phyloP scores from a whole-genome alignment of 768 basidiomycete genomes.

The Tephrocybe sp. region DNA sequence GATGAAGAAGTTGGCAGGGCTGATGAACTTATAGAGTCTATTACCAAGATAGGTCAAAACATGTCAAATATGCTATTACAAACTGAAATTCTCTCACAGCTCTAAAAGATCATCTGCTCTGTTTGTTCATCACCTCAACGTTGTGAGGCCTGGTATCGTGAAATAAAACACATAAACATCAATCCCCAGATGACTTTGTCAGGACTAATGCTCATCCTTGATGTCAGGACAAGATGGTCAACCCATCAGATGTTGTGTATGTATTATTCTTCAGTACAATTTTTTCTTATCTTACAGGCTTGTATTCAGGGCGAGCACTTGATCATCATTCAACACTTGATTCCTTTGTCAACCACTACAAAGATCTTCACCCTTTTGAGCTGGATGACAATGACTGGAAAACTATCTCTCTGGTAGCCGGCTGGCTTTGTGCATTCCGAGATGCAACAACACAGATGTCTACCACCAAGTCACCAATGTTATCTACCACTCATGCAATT shows the following conservation, averaged over 20 bases:
- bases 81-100: too few species aligned
- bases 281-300: too few species aligned
- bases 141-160: constrained; percentile 14
- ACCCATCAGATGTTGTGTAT: constrained; percentile 28
- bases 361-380: constrained; percentile 13
- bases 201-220: constrained; percentile 25
- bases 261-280: not conserved
- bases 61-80: not conserved
- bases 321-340: constrained; percentile 13
- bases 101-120: constrained; percentile 22
- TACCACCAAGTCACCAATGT: constrained; percentile 25
- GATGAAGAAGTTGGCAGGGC: not conserved
- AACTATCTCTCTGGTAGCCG: constrained; percentile 11
- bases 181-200: not conserved
- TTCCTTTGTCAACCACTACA: constrained; percentile 14
- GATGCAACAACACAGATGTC: constrained; percentile 31
- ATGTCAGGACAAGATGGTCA: constrained; percentile 26
- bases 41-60: not conserved
- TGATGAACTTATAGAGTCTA: not conserved
- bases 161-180: constrained; percentile 9
- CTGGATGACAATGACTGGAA: constrained; percentile 21
- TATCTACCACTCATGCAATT: constrained; percentile 29
- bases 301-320: constrained; percentile 15
- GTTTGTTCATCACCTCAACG: constrained; percentile 23
- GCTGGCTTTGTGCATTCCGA: constrained; percentile 20